phyloP scores from a whole-genome alignment of 2,329 filamentous ascomycete genomes.

The Colletotrichum musicola region DNA sequence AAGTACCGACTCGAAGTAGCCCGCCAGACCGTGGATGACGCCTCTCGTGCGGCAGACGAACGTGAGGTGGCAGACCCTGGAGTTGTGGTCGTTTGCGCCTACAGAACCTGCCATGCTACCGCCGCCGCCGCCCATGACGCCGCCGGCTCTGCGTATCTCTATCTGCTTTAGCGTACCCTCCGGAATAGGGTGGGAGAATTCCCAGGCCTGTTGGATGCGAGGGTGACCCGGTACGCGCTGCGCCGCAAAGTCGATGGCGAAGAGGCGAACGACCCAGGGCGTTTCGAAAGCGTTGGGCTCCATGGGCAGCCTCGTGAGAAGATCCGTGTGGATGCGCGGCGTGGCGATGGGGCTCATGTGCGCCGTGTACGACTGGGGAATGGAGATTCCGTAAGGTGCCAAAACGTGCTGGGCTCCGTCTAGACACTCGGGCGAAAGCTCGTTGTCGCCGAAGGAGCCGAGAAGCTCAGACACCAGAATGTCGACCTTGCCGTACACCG shows the following conservation, averaged over 20 bases:
- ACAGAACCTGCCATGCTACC: constrained; percentile 81
- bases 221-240: constrained; percentile 65
- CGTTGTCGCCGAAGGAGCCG: constrained; percentile 96
- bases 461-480: constrained; percentile 95
- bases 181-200: constrained; percentile 82
- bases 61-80: constrained; percentile 79
- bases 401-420: constrained; percentile 95
- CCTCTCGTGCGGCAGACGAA: constrained; percentile 85
- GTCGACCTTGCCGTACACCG: constrained; percentile 78
- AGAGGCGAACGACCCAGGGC: constrained; percentile 94
- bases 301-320: constrained; percentile 70
- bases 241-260: constrained; percentile 86
- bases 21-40: constrained; percentile 89
- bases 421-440: constrained; percentile 94
- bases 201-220: constrained; percentile 82
- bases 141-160: constrained; percentile 71
- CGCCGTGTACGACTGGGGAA: constrained; percentile 92
- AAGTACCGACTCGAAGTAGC: constrained; percentile 97
- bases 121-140: constrained; percentile 74
- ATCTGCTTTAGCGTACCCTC: constrained; percentile 66
- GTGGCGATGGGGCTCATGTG: constrained; percentile 93
- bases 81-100: constrained; percentile 92
- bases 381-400: constrained; percentile 87
- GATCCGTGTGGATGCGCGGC: constrained; percentile 86
- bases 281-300: constrained; percentile 86